Base-by-base conservation (phyloP, 768 basidiomycete species). In the Termitomyces sp. region DNA sequence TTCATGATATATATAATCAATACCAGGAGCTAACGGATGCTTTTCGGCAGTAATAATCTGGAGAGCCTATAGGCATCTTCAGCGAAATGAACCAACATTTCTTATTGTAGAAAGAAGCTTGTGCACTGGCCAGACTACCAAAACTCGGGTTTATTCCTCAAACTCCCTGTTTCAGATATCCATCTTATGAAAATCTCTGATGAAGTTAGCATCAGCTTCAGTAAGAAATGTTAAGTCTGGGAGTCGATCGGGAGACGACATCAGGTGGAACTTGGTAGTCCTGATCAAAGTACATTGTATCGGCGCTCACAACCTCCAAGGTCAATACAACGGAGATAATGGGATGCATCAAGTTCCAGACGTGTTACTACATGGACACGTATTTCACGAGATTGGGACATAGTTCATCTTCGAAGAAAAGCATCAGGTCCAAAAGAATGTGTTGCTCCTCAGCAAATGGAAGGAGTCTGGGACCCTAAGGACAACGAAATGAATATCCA, bases 111-210 rank as follows among this genome's bases (percentile, higher is more conserved):
- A 43, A 41, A 14, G n/a, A 7, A n/a, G 14, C 13, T 55, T 10
- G 30, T 28, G 36, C n/a, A 18, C n/a, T 5, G 16, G 26, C 9
- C 7, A 36, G 13, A 10, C 51, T 18, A 9, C 33, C 9, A 33
- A 30, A n/a, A 26, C 20, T n/a, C 35, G 32, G 35, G 4, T 20
- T 50, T 26, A 50, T 16, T 54, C 51, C 20, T 28, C 16, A 18
- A 38, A 8, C 2, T 12, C 78, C 80, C 47, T 75, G 71, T 56
- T 68, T 72, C 71, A 82, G 52, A 68, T 73, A 76, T 74, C 82
- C 82, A 83, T 77, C 78, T 79, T 33, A 82, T 80, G 63, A 81
- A 83, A 18, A 81, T 69, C 79, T 70, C 75, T 77, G 57, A 77
- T 73, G 51, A 76, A 60, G 43, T 82, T 78, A 58, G 72, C 68